Evolutionary conservation across 2,329 filamentous ascomycete genomes (phyloP).

Genomic region (Xylaria sp.): DNA sequence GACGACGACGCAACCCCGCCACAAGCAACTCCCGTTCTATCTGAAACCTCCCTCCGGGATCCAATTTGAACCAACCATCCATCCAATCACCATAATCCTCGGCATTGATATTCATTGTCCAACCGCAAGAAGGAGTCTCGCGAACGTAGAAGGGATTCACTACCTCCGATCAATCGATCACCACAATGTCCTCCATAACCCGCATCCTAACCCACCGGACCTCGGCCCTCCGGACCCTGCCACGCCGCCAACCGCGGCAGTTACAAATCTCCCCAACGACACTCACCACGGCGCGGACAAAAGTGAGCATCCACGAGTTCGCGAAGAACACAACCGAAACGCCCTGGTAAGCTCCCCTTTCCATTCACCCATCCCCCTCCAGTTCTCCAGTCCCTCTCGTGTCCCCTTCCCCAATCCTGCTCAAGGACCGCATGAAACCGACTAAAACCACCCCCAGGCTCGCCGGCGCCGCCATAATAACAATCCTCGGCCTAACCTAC

Average conservation of each 20-base stretch:
- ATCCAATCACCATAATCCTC: too few relatives aligned
- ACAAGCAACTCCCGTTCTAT: not conserved
- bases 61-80: too few relatives aligned
- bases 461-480: constrained; percentile 22
- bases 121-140: too few relatives aligned
- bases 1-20: not conserved
- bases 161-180: not conserved
- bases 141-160: too few relatives aligned
- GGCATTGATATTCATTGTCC: too few relatives aligned
- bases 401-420: not conserved
- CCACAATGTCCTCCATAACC: constrained; percentile 23
- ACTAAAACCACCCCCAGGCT: constrained; percentile 18
- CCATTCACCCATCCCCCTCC: too few relatives aligned
- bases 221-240: constrained; percentile 11
- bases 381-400: too few relatives aligned
- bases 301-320: constrained; percentile 9
- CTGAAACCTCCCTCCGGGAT: too few relatives aligned
- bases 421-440: too few relatives aligned
- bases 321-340: constrained; percentile 25
- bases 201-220: constrained; percentile 20
- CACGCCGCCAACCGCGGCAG: constrained; percentile 2
- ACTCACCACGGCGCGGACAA: constrained; percentile 2
- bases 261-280: constrained; percentile 14
- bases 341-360: constrained; percentile 26
- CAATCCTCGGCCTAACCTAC: constrained; percentile 20